Evolutionary conservation across 768 basidiomycete genomes (phyloP).

Genomic region (Lactifluus piperatus): DNA sequence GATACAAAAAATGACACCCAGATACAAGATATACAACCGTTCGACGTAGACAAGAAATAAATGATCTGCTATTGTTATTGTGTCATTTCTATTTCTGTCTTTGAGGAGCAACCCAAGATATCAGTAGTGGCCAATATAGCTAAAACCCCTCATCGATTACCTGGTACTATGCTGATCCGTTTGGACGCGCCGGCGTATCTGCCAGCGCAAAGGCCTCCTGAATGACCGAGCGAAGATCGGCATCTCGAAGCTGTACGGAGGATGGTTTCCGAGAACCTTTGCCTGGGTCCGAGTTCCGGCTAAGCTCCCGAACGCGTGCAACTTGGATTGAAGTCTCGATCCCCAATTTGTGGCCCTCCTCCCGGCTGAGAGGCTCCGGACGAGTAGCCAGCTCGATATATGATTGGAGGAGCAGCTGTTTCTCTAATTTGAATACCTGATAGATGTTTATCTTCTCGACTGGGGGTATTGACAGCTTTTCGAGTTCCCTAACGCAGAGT

Average conservation of each 20-base stretch:
- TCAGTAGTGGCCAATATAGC: not conserved
- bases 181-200: not conserved
- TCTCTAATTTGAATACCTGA: conserved; percentile 42
- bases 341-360: conserved; percentile 48
- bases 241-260: not conserved
- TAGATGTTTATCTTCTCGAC: conserved; percentile 51
- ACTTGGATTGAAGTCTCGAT: conserved; percentile 47
- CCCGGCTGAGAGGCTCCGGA: conserved; percentile 38
- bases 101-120: too few species aligned
- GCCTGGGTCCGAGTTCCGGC: not conserved
- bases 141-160: not conserved
- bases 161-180: not conserved
- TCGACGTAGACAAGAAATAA: too few species aligned
- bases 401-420: conserved; percentile 37
- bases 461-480: conserved; percentile 33
- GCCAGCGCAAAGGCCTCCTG: not conserved
- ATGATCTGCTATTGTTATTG: too few species aligned
- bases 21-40: not conserved
- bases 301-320: conserved; percentile 42
- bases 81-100: too few species aligned
- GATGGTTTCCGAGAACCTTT: not conserved
- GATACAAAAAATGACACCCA: not conserved
- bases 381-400: conserved; percentile 49
- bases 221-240: not conserved
- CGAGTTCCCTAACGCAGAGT: conserved; percentile 48